Evolutionary conservation across 306 rosid genomes (phyloP).

Genomic region (Quercus wislizeni): DNA sequence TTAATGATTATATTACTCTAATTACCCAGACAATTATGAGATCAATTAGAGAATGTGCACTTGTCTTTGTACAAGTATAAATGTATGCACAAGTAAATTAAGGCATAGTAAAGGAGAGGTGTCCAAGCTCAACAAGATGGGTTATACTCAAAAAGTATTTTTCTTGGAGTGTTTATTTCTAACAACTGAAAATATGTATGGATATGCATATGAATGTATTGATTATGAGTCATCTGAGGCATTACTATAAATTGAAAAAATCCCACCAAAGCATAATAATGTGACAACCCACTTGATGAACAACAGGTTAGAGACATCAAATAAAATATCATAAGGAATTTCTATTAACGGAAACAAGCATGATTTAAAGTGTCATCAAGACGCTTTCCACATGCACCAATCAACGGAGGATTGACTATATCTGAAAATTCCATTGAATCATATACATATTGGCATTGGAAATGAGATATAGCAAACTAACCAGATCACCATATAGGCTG

Average conservation of each 20-base stretch:
- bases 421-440: background rate
- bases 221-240: too few species aligned
- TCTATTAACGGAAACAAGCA: background rate
- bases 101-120: background rate
- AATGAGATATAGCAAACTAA: background rate
- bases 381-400: background rate
- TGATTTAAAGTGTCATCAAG: background rate
- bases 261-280: background rate
- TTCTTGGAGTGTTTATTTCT: background rate
- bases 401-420: too few species aligned
- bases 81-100: background rate
- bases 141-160: background rate
- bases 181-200: background rate
- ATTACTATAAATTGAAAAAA: too few species aligned
- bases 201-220: background rate
- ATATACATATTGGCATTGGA: background rate
- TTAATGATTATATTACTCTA: too few species aligned
- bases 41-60: too few species aligned
- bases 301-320: background rate
- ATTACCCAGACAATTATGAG: too few species aligned
- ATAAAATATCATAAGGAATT: background rate
- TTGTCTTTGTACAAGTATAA: background rate
- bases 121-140: background rate
- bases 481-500: background rate
- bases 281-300: background rate